phyloP scores from a whole-genome alignment of 1,284 basidiomycete species.

The Sutorius eximius region DNA sequence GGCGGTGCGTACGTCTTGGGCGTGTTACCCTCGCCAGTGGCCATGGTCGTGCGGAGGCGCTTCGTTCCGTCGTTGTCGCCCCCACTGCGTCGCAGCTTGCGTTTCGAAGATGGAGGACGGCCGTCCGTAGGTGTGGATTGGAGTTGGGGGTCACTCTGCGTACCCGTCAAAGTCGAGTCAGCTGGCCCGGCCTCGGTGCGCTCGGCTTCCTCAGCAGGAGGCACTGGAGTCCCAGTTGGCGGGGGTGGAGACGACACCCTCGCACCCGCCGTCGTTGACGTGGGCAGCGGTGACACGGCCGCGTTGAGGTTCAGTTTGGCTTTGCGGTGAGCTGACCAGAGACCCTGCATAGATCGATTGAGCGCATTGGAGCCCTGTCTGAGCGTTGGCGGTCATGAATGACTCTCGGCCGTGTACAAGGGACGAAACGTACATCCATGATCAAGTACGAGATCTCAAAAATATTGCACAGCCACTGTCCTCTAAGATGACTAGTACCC shows the following conservation, averaged over 20 bases:
- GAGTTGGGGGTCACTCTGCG: background rate
- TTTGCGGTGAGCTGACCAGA: conserved; percentile 67
- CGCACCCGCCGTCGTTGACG: background rate
- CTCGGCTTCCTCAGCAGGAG: background rate
- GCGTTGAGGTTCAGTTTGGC: conserved; percentile 68
- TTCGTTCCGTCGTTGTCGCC: conserved; percentile 54
- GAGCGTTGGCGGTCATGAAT: conserved; percentile 21
- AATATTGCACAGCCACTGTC: conserved; percentile 10
- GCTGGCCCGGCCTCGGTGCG: conserved; percentile 13
- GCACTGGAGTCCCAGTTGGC: conserved; percentile 8
- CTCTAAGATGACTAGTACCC: conserved; percentile 8
- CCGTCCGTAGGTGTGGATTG: conserved; percentile 15
- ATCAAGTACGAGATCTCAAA: background rate
- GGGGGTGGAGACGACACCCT: conserved; percentile 31
- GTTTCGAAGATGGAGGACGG: conserved; percentile 42
- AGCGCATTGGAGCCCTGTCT: conserved; percentile 70
- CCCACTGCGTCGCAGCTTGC: conserved; percentile 53
- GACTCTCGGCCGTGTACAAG: background rate
- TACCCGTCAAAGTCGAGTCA: conserved; percentile 16
- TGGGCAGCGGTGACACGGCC: conserved; percentile 24
- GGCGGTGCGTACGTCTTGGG: conserved; percentile 67
- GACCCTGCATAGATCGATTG: conserved; percentile 74
- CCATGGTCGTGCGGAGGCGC: conserved; percentile 43
- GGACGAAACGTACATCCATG: conserved; percentile 22
- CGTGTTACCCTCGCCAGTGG: conserved; percentile 32